A percentile compares a stretch with the other conserved stretches of the same genome.
These are phyloP conservation scores for Penstemon barbatus DNA, from an alignment of 257 asterid species.

Conservation along the genomic window DNA sequence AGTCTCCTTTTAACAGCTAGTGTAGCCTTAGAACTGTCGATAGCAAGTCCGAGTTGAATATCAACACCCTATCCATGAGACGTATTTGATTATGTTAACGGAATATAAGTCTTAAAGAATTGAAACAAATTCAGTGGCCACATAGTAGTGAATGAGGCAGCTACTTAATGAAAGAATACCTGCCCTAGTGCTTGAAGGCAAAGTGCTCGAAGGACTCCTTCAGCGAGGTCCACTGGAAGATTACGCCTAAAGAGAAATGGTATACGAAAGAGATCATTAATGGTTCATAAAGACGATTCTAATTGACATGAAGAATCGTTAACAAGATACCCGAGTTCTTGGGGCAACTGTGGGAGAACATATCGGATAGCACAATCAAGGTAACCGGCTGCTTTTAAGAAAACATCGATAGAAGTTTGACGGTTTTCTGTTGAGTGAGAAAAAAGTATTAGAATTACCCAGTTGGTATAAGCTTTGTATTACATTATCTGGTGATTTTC, in stretches of 20 bases:
- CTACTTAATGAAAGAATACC: slow-evolving; percentile 46
- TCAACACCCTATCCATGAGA: too few relatives aligned
- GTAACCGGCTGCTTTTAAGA: slow-evolving; percentile 77
- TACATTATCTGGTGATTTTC: neutral
- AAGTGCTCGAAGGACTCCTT: slow-evolving; percentile 91
- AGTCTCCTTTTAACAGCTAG: too few relatives aligned
- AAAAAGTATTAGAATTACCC: slow-evolving; percentile 5
- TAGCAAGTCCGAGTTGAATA: too few relatives aligned
- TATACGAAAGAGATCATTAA: too few relatives aligned
- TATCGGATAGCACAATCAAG: slow-evolving; percentile 74
- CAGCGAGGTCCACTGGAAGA: slow-evolving; percentile 95
- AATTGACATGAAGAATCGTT: neutral
- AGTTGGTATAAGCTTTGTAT: neutral
- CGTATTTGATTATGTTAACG: too few relatives aligned
- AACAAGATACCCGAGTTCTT: slow-evolving; percentile 50
- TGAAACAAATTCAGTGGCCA: neutral
- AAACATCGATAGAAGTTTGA: slow-evolving; percentile 60
- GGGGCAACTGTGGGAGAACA: slow-evolving; percentile 68
- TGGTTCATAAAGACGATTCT: slow-evolving; percentile 1
- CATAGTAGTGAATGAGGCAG: slow-evolving; percentile 15
- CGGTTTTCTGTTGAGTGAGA: slow-evolving; percentile 50
- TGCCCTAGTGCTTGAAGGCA: slow-evolving; percentile 97
- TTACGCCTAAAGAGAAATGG: slow-evolving; percentile 58
- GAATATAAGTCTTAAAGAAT: too few relatives aligned
- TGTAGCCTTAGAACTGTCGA: too few relatives aligned